Evolutionary conservation across 2,329 filamentous ascomycete genomes (phyloP).

Genomic region (Rhexocercosporidium sp.): DNA sequence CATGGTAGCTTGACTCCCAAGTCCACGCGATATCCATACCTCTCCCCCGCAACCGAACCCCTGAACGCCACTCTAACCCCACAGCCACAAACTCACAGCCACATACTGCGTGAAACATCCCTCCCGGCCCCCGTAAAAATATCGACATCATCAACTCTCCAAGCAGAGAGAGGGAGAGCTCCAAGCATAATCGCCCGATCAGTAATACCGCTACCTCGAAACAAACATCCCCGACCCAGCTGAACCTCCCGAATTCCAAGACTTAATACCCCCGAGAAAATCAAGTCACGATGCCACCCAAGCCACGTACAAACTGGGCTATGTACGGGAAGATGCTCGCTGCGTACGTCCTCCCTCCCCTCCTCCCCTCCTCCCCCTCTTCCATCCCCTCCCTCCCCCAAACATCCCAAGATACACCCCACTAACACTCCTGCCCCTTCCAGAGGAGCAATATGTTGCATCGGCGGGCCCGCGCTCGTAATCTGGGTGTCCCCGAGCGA

Average conservation of each 20-base stretch:
- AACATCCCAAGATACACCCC: neutral
- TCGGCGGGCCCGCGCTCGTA: conserved; percentile 86
- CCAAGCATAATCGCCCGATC: neutral
- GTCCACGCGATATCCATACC: too few species aligned
- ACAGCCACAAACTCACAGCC: conserved; percentile 19
- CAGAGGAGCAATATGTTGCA: conserved; percentile 73
- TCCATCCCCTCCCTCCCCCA: conserved; percentile 17
- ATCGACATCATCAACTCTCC: conserved; percentile 20
- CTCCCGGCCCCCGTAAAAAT: conserved; percentile 9
- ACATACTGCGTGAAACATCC: conserved; percentile 6
- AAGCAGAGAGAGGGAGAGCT: neutral
- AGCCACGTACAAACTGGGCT: conserved; percentile 55
- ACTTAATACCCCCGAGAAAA: neutral
- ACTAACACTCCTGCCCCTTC: conserved; percentile 21
- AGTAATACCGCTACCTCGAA: neutral
- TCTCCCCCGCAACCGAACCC: neutral
- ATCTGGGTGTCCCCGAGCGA: conserved; percentile 82
- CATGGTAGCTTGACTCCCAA: too few species aligned
- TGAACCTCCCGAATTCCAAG: neutral
- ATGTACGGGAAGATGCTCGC: conserved; percentile 72
- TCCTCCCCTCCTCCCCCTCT: conserved; percentile 29
- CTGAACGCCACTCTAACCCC: conserved; percentile 14
- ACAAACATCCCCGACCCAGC: conserved; percentile 13
- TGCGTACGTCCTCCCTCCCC: conserved; percentile 58
- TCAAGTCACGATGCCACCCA: conserved; percentile 18